phyloP scores from a whole-genome alignment of 1,284 basidiomycete genomes.

The Microbotryomycetes sp. region DNA sequence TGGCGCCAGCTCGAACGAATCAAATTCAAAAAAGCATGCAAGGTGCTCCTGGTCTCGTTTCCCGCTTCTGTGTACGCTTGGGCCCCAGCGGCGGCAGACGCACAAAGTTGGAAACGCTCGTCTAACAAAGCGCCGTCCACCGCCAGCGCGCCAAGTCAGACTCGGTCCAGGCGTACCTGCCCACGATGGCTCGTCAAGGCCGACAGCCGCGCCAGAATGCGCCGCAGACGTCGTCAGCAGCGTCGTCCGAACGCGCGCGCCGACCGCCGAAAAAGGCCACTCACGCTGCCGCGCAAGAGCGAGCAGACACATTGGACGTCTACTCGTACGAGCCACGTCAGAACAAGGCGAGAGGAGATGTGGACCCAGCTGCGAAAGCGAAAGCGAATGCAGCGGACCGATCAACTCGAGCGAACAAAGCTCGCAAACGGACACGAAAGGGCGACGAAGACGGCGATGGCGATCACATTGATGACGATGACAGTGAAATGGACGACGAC shows the following conservation, averaged over 20 bases:
- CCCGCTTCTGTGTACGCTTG: no score
- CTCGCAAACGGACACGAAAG: constrained; percentile 11
- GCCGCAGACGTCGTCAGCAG: no score
- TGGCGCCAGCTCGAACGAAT: no score
- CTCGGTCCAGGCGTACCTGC: no score
- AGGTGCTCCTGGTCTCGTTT: no score
- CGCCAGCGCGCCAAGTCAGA: no score
- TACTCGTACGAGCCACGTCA: constrained; percentile 13
- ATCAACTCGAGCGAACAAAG: constrained; percentile 7
- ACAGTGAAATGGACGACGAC: constrained; percentile 3
- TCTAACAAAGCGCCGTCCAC: no score
- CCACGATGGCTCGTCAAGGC: background rate
- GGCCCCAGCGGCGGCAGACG: no score
- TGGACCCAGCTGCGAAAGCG: background rate
- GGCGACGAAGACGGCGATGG: constrained; percentile 7
- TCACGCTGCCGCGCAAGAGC: background rate
- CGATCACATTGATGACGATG: constrained; percentile 11
- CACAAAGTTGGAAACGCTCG: no score
- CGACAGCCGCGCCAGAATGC: background rate
- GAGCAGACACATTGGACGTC: constrained; percentile 12
- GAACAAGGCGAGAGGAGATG: constrained; percentile 1
- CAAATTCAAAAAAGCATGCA: no score
- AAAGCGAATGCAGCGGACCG: background rate
- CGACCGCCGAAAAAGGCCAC: background rate
- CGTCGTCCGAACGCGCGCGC: background rate